A percentile compares a stretch with the other conserved stretches of the same genome.
These are phyloP conservation scores for Chlorella sp. DNA, from an alignment of 139 green algal species.

Conservation along the genomic window DNA sequence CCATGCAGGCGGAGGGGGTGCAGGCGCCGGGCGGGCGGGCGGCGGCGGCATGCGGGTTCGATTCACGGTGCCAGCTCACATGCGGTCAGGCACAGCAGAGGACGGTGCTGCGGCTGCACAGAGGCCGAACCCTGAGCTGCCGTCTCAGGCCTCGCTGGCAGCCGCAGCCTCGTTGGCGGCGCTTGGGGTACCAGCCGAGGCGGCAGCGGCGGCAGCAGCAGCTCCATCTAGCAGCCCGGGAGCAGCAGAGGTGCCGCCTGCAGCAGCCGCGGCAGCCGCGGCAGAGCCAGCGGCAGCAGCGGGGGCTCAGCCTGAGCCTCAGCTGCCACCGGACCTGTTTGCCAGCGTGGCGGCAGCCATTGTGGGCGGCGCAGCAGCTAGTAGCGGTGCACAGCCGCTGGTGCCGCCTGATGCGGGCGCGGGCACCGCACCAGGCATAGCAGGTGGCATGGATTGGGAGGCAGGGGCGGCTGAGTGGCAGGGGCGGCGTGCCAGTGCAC, in stretches of 20 bases:
- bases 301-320: not conserved
- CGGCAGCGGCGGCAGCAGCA: not conserved
- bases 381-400: too few species aligned
- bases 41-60: conserved; percentile 5
- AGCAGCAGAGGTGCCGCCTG: not conserved
- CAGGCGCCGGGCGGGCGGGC: not conserved
- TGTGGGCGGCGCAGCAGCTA: too few species aligned
- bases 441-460: too few species aligned
- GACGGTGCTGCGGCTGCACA: not conserved
- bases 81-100: not conserved
- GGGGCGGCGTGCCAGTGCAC: not conserved
- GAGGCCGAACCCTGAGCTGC: not conserved
- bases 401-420: too few species aligned
- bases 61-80: not conserved
- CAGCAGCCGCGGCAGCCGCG: not conserved
- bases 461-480: not conserved
- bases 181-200: not conserved
- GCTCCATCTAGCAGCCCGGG: not conserved
- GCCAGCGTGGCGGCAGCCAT: too few species aligned
- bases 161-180: too few species aligned
- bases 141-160: too few species aligned
- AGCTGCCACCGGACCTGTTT: too few species aligned
- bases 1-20: not conserved
- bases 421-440: too few species aligned
- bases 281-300: not conserved